A percentile compares a stretch with the other conserved stretches of the same genome.
Evolutionary conservation across 1,284 basidiomycete species (phyloP).

Genomic region (Sporisorium iseilematis-ciliati): DNA sequence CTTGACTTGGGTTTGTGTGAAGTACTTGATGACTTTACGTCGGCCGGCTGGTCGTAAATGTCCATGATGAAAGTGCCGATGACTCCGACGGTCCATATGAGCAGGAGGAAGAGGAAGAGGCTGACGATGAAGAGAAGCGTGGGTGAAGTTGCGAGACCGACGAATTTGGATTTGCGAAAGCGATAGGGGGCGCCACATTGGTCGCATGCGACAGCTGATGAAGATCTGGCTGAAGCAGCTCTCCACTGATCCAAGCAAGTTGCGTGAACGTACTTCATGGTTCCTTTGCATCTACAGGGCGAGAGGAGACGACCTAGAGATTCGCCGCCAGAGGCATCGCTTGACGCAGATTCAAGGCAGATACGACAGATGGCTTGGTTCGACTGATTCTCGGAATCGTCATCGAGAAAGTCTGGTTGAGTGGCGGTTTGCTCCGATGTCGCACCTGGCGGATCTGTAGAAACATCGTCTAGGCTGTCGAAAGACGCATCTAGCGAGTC

Average conservation of each 20-base stretch:
- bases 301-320: slow-evolving; percentile 47
- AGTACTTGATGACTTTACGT: not conserved
- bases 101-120: slow-evolving; percentile 43
- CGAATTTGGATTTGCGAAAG: slow-evolving; percentile 51
- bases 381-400: slow-evolving; percentile 18
- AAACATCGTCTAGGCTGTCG: slow-evolving; percentile 12
- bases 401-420: slow-evolving; percentile 10
- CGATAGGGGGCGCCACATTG: slow-evolving; percentile 64
- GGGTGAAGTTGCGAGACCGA: slow-evolving; percentile 54
- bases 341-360: slow-evolving; percentile 35
- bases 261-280: slow-evolving; percentile 67
- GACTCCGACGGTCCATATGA: slow-evolving; percentile 50
- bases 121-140: slow-evolving; percentile 48
- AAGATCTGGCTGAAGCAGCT: slow-evolving; percentile 38
- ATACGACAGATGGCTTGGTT: slow-evolving; percentile 48
- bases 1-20: slow-evolving; percentile 3
- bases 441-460: slow-evolving; percentile 1
- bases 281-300: slow-evolving; percentile 63
- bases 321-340: slow-evolving; percentile 31
- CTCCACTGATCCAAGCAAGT: slow-evolving; percentile 64
- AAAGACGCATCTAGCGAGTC: slow-evolving; percentile 7
- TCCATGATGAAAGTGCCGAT: slow-evolving; percentile 41
- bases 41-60: slow-evolving; percentile 26
- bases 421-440: not conserved
- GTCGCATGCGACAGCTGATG: slow-evolving; percentile 57